phyloP scores from a whole-genome alignment of 2,329 filamentous ascomycete genomes.

The Aspergillus sp. region DNA sequence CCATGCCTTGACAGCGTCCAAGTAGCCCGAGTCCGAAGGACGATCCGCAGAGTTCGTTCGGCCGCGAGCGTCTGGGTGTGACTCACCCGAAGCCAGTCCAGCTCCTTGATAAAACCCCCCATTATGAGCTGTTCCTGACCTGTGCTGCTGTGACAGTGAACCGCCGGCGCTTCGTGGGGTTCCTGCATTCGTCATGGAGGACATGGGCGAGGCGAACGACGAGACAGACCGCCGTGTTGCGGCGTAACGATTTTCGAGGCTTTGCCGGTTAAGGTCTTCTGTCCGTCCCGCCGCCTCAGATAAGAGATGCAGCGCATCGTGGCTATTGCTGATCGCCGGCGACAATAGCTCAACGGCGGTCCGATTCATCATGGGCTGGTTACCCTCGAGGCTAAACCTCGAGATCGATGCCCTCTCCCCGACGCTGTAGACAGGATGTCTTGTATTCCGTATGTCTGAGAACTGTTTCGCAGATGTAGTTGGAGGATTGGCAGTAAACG shows the following conservation, averaged over 20 bases:
- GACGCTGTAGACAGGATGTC: conserved; percentile 31
- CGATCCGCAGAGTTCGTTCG: conserved; percentile 34
- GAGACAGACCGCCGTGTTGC: conserved; percentile 44
- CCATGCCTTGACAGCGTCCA: conserved; percentile 84
- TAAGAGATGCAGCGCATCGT: conserved; percentile 88
- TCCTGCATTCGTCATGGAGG: conserved; percentile 39
- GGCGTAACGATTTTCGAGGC: conserved; percentile 51
- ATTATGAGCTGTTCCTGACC: conserved; percentile 51
- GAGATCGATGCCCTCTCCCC: conserved; percentile 29
- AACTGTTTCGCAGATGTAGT: conserved; percentile 32
- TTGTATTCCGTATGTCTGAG: conserved; percentile 33
- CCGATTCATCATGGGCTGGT: conserved; percentile 63
- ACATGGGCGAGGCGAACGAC: conserved; percentile 45
- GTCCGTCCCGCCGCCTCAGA: conserved; percentile 75
- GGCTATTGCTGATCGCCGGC: conserved; percentile 81
- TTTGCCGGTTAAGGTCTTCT: conserved; percentile 54
- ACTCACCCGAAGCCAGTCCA: conserved; percentile 31
- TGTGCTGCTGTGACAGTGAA: conserved; percentile 41
- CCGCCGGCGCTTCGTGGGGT: conserved; percentile 41
- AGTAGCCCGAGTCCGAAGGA: conserved; percentile 44
- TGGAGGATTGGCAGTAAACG: conserved; percentile 34
- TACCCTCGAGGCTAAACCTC: conserved; percentile 51
- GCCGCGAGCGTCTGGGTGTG: conserved; percentile 32
- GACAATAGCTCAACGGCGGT: conserved; percentile 64
- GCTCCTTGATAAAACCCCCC: conserved; percentile 56